phyloP scores from a whole-genome alignment of 1,139 yeast species.

The Kurtzmaniella quercitrusa region DNA sequence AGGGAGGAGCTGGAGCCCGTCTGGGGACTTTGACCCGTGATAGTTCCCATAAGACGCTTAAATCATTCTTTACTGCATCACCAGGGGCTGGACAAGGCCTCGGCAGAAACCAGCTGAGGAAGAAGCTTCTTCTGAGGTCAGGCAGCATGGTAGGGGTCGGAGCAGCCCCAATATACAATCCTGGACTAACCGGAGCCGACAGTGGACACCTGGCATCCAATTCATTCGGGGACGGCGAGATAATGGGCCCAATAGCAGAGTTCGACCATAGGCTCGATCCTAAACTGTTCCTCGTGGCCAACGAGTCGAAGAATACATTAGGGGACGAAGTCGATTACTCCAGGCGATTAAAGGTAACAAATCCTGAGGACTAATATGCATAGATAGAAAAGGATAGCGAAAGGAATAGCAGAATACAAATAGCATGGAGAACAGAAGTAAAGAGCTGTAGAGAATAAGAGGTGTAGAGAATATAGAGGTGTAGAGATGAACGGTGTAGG shows the following conservation, averaged over 20 bases:
- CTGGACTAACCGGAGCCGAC: slow-evolving; percentile 11
- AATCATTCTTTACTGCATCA: slow-evolving; percentile 20
- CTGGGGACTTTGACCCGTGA: slow-evolving; percentile 23
- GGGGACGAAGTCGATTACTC: slow-evolving; percentile 75
- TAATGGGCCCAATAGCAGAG: slow-evolving; percentile 45
- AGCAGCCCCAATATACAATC: neutral
- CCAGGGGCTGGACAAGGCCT: slow-evolving; percentile 13
- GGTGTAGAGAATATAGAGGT: neutral
- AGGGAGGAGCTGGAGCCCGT: slow-evolving; percentile 6
- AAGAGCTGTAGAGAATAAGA: neutral
- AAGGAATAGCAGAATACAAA: too few relatives aligned
- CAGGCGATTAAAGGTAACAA: slow-evolving; percentile 64
- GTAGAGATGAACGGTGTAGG: too few relatives aligned
- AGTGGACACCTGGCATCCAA: slow-evolving; percentile 11
- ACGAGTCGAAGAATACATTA: slow-evolving; percentile 56
- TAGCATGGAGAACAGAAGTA: neutral
- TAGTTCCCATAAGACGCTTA: slow-evolving; percentile 33
- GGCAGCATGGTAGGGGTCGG: neutral
- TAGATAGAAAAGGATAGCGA: too few relatives aligned
- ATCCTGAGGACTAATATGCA: slow-evolving; percentile 37
- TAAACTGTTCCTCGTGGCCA: slow-evolving; percentile 53
- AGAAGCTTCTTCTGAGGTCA: slow-evolving; percentile 16
- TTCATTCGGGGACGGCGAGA: slow-evolving; percentile 8
- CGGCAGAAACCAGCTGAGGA: slow-evolving; percentile 30
- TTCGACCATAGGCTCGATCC: slow-evolving; percentile 73